phyloP scores from a whole-genome alignment of 345 rosid species.

The Firmiana major region DNA sequence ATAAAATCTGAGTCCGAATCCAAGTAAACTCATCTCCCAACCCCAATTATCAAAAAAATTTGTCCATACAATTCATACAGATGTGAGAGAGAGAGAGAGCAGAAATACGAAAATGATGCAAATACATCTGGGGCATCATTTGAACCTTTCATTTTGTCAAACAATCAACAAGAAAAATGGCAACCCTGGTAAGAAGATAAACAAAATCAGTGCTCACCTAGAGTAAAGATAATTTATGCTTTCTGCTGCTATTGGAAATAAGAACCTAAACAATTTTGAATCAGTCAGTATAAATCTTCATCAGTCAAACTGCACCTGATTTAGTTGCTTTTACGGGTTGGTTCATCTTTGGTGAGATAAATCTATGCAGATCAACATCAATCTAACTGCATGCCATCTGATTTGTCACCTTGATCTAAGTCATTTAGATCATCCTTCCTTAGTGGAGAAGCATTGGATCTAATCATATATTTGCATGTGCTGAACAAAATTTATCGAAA shows the following conservation, averaged over 20 bases:
- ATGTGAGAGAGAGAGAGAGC: too few relatives aligned
- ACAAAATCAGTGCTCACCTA: slow-evolving; percentile 2
- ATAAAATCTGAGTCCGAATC: too few relatives aligned
- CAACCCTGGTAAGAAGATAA: background rate
- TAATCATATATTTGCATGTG: slow-evolving; percentile 26
- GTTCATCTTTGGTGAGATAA: background rate
- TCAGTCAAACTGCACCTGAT: background rate
- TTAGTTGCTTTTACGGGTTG: background rate
- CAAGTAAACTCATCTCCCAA: too few relatives aligned
- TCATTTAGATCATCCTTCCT: slow-evolving; percentile 20
- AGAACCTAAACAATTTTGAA: slow-evolving; percentile 2
- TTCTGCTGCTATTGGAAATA: background rate
- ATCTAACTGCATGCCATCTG: slow-evolving; percentile 21
- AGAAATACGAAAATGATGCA: too few relatives aligned
- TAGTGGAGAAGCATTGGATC: slow-evolving; percentile 8
- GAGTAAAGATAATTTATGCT: background rate
- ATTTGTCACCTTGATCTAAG: slow-evolving; percentile 5
- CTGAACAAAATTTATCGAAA: slow-evolving; percentile 7
- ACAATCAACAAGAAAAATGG: background rate
- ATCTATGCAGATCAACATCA: background rate
- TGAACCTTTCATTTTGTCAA: background rate
- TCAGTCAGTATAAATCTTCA: background rate
- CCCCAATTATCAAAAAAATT: too few relatives aligned
- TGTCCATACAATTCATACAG: too few relatives aligned
- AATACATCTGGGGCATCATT: background rate